Evolutionary conservation across 345 rosid genomes (phyloP), one percentile per base, ranked within the genome.

Genomic region (Citrus hindsii): DNA sequence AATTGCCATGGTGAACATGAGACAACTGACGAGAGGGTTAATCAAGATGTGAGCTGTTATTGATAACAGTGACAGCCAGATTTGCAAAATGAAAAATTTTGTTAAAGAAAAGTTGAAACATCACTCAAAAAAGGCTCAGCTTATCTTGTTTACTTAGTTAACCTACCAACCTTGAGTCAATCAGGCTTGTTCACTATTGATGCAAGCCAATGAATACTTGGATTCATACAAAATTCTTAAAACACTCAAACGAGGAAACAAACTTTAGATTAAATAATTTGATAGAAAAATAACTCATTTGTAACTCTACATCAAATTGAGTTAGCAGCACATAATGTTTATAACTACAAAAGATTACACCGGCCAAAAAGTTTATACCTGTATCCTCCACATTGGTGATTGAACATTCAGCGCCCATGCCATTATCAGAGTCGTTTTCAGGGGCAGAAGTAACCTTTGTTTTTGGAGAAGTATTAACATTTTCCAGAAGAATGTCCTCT

Each of bases 381-480:
- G 65, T 75, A 56, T 74, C 75, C 38, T 30, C 78, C 24, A 64
- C 64, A 71, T 48, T 83, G 25, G 69, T 33, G 2, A 35, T 77
- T 37, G 82, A 74, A 58, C 55, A 66, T 65, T 71, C 84, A 25
- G 84, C 58, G 35, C 53, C 84, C 42, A 55, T 51, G 27, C 42
- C 42, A 75, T 27, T 61, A 82, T 70, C 71, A 19, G 62, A 67
- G 25, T 76, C 86, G 37, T 71, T 77, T 51, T 73, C 60, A 14
- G 65, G 71, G 81, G 71, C 76, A 68, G 55, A 22, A 58, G 56
- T 77, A 77, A 56, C 84, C 67, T 71, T 80, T 48, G 83, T 71
- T 62, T 84, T 82, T 1, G 89, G 86, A 76, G 92, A 86, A 40
- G 78, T 66, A 68, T 78, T 83, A 67, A 80, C 82, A 75, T 84